A percentile compares a stretch with the other conserved stretches of the same genome.
Evolutionary conservation across 169 alveolate species (phyloP).

Genomic region (Plasmodium adleri): DNA sequence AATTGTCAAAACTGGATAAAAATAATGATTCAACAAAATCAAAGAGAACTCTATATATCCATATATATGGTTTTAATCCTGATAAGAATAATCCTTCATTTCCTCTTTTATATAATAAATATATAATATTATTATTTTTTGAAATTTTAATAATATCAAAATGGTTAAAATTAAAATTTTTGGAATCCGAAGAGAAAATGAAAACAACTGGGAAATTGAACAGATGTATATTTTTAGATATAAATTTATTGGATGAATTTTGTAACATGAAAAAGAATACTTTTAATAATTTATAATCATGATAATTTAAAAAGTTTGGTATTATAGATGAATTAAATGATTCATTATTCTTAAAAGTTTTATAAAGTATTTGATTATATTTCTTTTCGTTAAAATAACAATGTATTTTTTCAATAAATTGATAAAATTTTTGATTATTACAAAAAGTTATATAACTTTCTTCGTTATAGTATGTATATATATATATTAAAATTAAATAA

Average conservation of each 20-base stretch:
- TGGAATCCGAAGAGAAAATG: constrained; percentile 60
- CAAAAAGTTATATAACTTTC: constrained; percentile 41
- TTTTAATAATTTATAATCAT: constrained; percentile 68
- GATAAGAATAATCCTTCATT: constrained; percentile 69
- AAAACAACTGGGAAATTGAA: constrained; percentile 56
- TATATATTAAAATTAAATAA: constrained; percentile 52
- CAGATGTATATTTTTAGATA: constrained; percentile 52
- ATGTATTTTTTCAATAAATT: constrained; percentile 27
- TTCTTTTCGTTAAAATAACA: constrained; percentile 22
- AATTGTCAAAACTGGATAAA: constrained; percentile 35
- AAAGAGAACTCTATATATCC: constrained; percentile 60
- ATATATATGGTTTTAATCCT: constrained; percentile 60
- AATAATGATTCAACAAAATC: constrained; percentile 62
- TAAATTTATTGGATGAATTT: constrained; percentile 44
- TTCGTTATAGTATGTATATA: constrained; percentile 41
- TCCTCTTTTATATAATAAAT: constrained; percentile 74
- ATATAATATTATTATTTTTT: constrained; percentile 70
- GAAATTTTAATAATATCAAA: constrained; percentile 71
- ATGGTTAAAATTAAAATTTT: constrained; percentile 68
- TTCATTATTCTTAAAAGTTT: neutral
- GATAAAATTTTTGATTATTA: constrained; percentile 51
- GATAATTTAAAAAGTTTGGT: constrained; percentile 49
- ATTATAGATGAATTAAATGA: constrained; percentile 5
- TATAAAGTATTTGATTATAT: neutral
- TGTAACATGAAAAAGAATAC: constrained; percentile 42